Evolutionary conservation across 2,329 filamentous ascomycete genomes (phyloP), one percentile per base, ranked within the genome.

Genomic region (Cladosporium sp.): DNA sequence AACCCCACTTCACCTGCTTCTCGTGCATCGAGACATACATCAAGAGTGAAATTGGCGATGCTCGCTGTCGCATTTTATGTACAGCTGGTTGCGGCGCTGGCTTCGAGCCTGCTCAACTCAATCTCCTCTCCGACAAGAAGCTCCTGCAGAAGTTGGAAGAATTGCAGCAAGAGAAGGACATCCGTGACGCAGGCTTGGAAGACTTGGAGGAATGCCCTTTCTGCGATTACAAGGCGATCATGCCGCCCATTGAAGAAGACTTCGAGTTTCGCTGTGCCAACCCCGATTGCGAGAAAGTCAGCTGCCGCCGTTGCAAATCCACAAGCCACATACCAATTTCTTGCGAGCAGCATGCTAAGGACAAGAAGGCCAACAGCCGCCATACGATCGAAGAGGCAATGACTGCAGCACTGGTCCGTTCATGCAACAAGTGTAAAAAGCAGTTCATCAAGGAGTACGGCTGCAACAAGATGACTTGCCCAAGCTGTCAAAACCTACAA

Each of bases 381-480:
- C 88, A 87, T 61, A 72, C 78, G 3, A 83, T 95, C 28, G 91
- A 96, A 70, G 90, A 96, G 70, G 90, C 90, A 19, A 93, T 92
- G 88, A 90, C 88, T 2, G 80, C 82, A 15, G 91, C 91, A 1
- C 66, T 95, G 63, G 88, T 95, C 55, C 83, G 91, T 19, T 84
- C 78, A 25, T 96, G 91, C 77, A 90, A 90, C 60, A 78, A 77
- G 61, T 87, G 88, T 73, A 76, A 79, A n/a, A 82, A 84, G n/a
- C 84, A 86, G 0, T 94, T 93, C 65, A 81, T 95, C 70, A 96
- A 95, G 68, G 82, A 86, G 35, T 70, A 76, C 32, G 91, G 91
- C 2, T 96, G 91, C 75, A 95, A 95, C 74, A 92, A 92, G 73
- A 90, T 96, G 82, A 80, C 71, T 0, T 96, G 91, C 70, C 77